phyloP scores from a whole-genome alignment of 257 asterid species.

The Verbena officinalis region DNA sequence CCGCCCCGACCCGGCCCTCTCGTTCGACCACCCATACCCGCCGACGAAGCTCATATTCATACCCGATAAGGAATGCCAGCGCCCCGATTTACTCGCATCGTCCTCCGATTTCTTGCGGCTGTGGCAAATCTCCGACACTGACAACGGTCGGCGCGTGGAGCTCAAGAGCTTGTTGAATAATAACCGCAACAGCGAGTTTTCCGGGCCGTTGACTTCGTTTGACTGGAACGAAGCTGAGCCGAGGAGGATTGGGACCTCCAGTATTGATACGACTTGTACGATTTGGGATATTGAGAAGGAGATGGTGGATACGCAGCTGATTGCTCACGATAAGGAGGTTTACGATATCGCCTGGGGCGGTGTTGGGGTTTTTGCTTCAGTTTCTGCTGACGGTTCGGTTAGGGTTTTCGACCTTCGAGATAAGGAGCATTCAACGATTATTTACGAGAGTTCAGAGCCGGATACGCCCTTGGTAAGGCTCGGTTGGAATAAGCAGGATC shows the following conservation, averaged over 20 bases:
- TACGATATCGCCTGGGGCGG: constrained; percentile 99
- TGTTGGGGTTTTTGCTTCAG: constrained; percentile 94
- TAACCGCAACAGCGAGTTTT: constrained; percentile 86
- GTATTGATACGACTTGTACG: constrained; percentile 93
- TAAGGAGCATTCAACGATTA: constrained; percentile 95
- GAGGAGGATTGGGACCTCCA: constrained; percentile 86
- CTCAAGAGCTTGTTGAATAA: constrained; percentile 66
- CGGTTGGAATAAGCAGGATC: constrained; percentile 98
- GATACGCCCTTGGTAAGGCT: constrained; percentile 91
- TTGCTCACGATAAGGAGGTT: constrained; percentile 99
- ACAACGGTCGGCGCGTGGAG: constrained; percentile 61
- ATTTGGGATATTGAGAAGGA: constrained; percentile 97
- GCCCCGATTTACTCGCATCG: constrained; percentile 88
- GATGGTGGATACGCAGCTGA: constrained; percentile 91
- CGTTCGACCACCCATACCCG: constrained; percentile 96
- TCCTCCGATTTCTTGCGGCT: constrained; percentile 89
- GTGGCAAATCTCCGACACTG: constrained; percentile 74
- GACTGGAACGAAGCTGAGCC: constrained; percentile 99
- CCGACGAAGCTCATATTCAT: constrained; percentile 86
- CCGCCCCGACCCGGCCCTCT: constrained; percentile 72
- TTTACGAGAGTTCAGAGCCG: constrained; percentile 94
- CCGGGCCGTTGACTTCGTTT: constrained; percentile 88
- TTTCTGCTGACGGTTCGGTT: constrained; percentile 94
- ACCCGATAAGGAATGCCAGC: constrained; percentile 93
- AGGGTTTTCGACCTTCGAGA: constrained; percentile 96